Percentiles rank a stretch among this genome's conserved stretches.
Evolutionary conservation across 78 protist species (phyloP).

Genomic region (Dictyostelium brefeldianum): DNA sequence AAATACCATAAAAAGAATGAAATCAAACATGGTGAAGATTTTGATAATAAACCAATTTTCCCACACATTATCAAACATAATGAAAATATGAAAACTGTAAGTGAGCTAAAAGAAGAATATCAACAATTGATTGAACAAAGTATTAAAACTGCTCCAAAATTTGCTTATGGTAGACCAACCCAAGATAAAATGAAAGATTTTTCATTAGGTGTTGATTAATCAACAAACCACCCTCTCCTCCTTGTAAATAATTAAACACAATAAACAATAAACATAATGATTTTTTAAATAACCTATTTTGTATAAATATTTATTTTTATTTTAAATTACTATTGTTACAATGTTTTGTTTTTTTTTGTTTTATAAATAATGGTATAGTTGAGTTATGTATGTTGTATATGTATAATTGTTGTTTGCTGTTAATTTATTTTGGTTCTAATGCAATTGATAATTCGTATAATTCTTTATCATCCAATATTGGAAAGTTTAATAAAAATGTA

Average conservation of each 20-base stretch:
- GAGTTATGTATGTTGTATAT: too few relatives aligned
- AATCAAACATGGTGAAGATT: not conserved
- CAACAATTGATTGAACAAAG: not conserved
- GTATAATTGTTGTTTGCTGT: too few relatives aligned
- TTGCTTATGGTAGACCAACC: not conserved
- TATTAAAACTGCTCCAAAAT: not conserved
- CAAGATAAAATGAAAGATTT: constrained; percentile 24
- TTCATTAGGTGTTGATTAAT: constrained; percentile 27
- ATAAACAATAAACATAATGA: too few relatives aligned
- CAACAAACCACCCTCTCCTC: too few relatives aligned
- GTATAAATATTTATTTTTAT: too few relatives aligned
- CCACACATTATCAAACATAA: not conserved
- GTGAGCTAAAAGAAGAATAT: constrained; percentile 22
- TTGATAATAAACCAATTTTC: constrained; percentile 31
- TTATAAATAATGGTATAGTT: too few relatives aligned
- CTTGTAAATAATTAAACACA: too few relatives aligned
- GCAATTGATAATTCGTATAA: constrained; percentile 58
- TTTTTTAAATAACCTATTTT: too few relatives aligned
- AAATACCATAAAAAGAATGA: constrained; percentile 12
- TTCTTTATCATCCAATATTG: constrained; percentile 57
- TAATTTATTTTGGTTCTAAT: constrained; percentile 69
- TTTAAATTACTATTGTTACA: too few relatives aligned
- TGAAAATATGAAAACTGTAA: not conserved
- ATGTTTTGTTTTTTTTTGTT: too few relatives aligned
- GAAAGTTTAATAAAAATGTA: constrained; percentile 70